Conservation (phyloP, 225 moss, liverwort and hornwort genomes). For the Sphagnum contortum region DNA sequence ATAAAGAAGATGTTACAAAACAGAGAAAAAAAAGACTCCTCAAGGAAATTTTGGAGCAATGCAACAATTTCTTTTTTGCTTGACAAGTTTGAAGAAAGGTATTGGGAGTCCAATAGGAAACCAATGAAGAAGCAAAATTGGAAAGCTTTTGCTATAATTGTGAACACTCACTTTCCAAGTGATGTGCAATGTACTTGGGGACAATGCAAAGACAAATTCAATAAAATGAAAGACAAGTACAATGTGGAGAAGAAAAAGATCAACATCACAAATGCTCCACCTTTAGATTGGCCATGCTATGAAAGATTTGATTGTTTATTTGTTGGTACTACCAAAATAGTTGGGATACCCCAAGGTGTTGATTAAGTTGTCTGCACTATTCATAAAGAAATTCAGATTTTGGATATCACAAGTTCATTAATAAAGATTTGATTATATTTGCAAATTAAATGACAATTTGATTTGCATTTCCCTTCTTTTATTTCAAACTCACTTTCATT, state of each 20-base stretch:
- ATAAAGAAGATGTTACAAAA: too few relatives aligned
- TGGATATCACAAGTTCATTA: too few relatives aligned
- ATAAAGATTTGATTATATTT: too few relatives aligned
- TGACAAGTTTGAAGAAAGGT: not conserved
- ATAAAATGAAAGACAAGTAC: not conserved
- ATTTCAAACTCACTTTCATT: too few relatives aligned
- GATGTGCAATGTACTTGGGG: too few relatives aligned
- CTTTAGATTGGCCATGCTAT: not conserved
- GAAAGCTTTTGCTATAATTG: not conserved
- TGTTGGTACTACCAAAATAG: not conserved
- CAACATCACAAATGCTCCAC: not conserved
- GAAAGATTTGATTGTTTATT: not conserved
- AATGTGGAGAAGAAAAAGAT: not conserved
- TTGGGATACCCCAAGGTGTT: not conserved
- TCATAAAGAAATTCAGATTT: too few relatives aligned
- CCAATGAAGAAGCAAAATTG: not conserved
- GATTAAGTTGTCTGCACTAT: not conserved
- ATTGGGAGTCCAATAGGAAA: not conserved
- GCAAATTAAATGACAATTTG: too few relatives aligned
- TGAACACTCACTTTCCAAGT: too few relatives aligned
- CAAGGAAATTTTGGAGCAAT: too few relatives aligned
- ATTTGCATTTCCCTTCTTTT: too few relatives aligned
- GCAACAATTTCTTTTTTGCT: not conserved
- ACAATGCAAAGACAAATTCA: not conserved
- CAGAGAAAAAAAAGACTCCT: too few relatives aligned